Evolutionary conservation across 495 filamentous ascomycete species (phyloP), one percentile per base, ranked within the genome.

Genomic region (Xylaria venustula): DNA sequence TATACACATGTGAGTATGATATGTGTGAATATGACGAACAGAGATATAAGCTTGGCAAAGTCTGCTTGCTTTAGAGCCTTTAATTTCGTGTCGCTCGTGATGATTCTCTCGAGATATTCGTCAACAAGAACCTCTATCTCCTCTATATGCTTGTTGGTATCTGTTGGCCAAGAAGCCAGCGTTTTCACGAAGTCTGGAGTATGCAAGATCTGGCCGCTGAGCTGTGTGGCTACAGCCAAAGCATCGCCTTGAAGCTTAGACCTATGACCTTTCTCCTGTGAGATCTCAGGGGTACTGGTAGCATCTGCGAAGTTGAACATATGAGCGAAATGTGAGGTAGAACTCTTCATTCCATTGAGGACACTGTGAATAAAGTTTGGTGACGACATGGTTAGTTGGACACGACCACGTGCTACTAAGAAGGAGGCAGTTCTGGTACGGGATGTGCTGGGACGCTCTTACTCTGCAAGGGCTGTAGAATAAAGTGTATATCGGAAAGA

Each of bases 61-160:
- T 67, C 53, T 3, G 65, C 65, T 15, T 63, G 47, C 54, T 64
- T 67, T 12, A 67, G 51, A 1, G 65, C 65, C 25, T 62, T 62
- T 22, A 66, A 60, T 23, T 67, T 67, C 53, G n/a, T 58, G 48
- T 64, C 62, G 20, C 62, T 64, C 25, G 54, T 62, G 34, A 62
- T 49, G 20, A 56, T 60, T 22, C 58, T 60, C 49, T 67, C 62
- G 7, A 63, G 51, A 54, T 60, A 36, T 34, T 50, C 22, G 44
- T 65, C 15, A 12, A 63, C 54, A 15, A 65, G 59, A 4, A 7
- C 37, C 22, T 62, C 55, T 22, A 65, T 54, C 54, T 46, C 44
- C 46, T 65, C 20, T n/a, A 60, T 54, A 28, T 67, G 65, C 45
- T 45, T 36, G 55, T 65, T 67, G 7, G 48, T 55, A 26, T 50